Conservation (phyloP, 2,329 filamentous ascomycete species). For the Fusarium torreyae region DNA sequence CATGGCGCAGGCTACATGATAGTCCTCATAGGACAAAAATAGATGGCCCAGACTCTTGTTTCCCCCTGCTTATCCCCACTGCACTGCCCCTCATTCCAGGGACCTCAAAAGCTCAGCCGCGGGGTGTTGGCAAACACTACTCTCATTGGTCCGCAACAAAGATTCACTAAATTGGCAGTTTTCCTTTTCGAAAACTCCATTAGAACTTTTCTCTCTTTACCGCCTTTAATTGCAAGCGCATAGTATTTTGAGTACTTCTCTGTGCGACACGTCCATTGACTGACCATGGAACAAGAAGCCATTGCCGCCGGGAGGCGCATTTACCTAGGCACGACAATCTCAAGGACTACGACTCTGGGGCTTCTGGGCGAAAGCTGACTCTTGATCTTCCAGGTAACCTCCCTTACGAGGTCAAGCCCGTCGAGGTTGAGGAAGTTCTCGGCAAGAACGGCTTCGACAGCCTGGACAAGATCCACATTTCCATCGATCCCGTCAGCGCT, state of each 20-base stretch:
- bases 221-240: neutral
- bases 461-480: conserved; percentile 74
- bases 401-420: conserved; percentile 65
- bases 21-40: neutral
- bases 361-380: conserved; percentile 8
- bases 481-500: conserved; percentile 76
- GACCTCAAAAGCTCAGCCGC: conserved; percentile 2
- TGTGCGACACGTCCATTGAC: neutral
- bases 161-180: conserved; percentile 12
- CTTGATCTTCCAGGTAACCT: conserved; percentile 62
- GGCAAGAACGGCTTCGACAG: conserved; percentile 58
- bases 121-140: conserved; percentile 1
- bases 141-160: conserved; percentile 15
- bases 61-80: conserved; percentile 6
- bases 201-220: neutral
- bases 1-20: no score
- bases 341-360: neutral
- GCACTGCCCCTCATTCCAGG: conserved; percentile 15
- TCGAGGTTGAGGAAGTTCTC: conserved; percentile 74
- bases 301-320: conserved; percentile 62
- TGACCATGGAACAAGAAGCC: conserved; percentile 39
- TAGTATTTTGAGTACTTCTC: neutral
- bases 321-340: conserved; percentile 62
- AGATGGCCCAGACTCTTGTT: neutral
- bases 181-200: neutral